Evolutionary conservation across 2,329 filamentous ascomycete species (phyloP).

Genomic region (Fusarium penzigii): DNA sequence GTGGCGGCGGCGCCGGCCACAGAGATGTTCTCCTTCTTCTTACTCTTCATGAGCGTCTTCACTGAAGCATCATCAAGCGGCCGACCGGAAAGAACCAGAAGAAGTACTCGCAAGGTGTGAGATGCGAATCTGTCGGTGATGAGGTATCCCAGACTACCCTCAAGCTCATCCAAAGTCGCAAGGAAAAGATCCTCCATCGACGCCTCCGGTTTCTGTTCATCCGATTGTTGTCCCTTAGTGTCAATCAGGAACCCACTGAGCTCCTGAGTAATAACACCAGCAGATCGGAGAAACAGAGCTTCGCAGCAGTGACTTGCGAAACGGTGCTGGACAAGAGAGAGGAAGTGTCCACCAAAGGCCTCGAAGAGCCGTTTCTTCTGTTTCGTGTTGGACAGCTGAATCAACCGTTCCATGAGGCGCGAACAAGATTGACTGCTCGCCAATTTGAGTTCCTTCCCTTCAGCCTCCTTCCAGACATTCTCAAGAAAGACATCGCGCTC

Average conservation of each 20-base stretch:
- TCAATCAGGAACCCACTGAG: conserved; percentile 52
- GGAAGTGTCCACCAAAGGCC: conserved; percentile 83
- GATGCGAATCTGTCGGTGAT: conserved; percentile 89
- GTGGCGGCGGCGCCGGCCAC: conserved; percentile 56
- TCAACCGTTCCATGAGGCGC: conserved; percentile 86
- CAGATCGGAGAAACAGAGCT: conserved; percentile 82
- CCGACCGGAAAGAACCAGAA: conserved; percentile 82
- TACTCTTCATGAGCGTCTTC: conserved; percentile 81
- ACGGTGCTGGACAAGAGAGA: conserved; percentile 87
- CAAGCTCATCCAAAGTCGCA: conserved; percentile 81
- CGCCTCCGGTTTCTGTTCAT: conserved; percentile 51
- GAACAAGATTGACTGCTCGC: conserved; percentile 96
- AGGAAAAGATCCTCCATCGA: conserved; percentile 87
- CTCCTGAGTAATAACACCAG: conserved; percentile 76
- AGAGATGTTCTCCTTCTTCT: conserved; percentile 83
- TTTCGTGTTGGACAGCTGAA: conserved; percentile 72
- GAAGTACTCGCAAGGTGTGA: conserved; percentile 81
- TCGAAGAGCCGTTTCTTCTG: conserved; percentile 88
- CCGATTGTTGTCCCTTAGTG: conserved; percentile 43
- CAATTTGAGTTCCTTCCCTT: conserved; percentile 92
- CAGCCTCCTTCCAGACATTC: conserved; percentile 83
- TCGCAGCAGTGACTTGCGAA: conserved; percentile 98
- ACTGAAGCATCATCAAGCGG: conserved; percentile 70
- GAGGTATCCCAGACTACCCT: conserved; percentile 78
- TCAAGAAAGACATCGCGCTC: conserved; percentile 71